Evolutionary conservation across 768 basidiomycete species (phyloP).

Genomic region (Hydnum rufescens): DNA sequence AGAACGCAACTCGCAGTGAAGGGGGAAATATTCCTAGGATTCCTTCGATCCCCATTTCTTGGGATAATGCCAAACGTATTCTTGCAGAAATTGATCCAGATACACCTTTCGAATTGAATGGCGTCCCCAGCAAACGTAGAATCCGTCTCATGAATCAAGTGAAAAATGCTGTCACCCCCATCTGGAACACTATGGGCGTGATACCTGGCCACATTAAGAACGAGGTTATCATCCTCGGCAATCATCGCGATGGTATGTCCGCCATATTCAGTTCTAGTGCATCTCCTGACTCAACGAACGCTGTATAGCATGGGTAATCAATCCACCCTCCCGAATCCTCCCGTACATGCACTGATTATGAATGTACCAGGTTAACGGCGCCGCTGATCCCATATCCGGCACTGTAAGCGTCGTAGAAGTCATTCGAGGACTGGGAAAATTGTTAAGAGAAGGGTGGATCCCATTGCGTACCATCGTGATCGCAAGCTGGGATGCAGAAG

Average conservation of each 20-base stretch:
- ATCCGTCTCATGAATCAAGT: conserved; percentile 52
- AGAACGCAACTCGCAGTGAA: conserved; percentile 43
- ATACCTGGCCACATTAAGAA: conserved; percentile 70
- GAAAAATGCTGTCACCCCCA: conserved; percentile 59
- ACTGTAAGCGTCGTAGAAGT: conserved; percentile 63
- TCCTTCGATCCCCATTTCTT: conserved; percentile 80
- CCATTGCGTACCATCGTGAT: conserved; percentile 58
- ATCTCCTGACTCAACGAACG: neutral
- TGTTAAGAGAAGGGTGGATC: conserved; percentile 60
- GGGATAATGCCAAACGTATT: conserved; percentile 57
- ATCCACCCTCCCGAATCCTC: neutral
- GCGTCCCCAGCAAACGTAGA: conserved; percentile 23
- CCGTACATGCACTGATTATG: neutral
- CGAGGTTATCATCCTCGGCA: conserved; percentile 73
- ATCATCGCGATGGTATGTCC: conserved; percentile 64
- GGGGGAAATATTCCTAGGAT: conserved; percentile 48
- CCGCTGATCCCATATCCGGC: conserved; percentile 60
- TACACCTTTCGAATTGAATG: conserved; percentile 14
- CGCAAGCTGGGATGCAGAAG: conserved; percentile 59
- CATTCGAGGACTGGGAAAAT: conserved; percentile 47
- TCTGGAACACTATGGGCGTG: conserved; percentile 75
- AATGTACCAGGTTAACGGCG: conserved; percentile 54
- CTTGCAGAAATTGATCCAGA: conserved; percentile 27
- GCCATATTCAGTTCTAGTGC: neutral
- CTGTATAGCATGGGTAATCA: too few species aligned